Conservation (phyloP, 2,329 filamentous ascomycete genomes). For the Xylaria sp. region DNA sequence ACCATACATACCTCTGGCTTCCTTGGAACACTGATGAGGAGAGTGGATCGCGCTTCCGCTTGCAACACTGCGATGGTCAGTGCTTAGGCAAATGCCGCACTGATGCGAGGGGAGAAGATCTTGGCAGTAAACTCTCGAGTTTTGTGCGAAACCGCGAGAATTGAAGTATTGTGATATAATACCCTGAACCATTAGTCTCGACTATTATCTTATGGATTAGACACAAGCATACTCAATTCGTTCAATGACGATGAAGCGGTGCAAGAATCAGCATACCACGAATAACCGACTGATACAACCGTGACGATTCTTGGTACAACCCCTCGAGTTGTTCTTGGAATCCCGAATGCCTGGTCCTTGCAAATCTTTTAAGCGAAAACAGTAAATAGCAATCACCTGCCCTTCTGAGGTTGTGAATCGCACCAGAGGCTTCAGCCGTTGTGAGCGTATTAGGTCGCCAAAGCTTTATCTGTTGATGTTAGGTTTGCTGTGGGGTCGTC, state of each 20-base stretch:
- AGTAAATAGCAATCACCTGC: constrained; percentile 16
- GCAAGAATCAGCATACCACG: constrained; percentile 4
- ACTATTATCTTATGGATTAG: constrained; percentile 7
- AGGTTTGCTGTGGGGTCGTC: not conserved
- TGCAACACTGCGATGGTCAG: constrained; percentile 9
- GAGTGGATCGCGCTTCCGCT: constrained; percentile 13
- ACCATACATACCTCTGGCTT: constrained; percentile 14
- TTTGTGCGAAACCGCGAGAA: not conserved
- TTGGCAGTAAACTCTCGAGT: not conserved
- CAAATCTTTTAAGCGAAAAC: constrained; percentile 17
- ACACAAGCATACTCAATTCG: constrained; percentile 1
- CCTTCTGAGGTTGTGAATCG: constrained; percentile 8
- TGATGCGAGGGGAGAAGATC: not conserved
- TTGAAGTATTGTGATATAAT: not conserved
- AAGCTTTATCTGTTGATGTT: constrained; percentile 1
- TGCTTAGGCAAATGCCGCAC: constrained; percentile 6
- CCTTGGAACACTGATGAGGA: constrained; percentile 9
- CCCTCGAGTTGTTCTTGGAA: not conserved
- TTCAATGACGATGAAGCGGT: constrained; percentile 1
- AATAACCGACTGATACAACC: constrained; percentile 11
- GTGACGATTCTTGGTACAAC: constrained; percentile 12
- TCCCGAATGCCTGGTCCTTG: constrained; percentile 9
- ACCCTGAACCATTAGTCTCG: not conserved
- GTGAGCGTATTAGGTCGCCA: not conserved
- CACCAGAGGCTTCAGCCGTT: not conserved